Evolutionary conservation across 306 rosid species (phyloP), one percentile per base, ranked within the genome.

Genomic region (Trifolium repens): DNA sequence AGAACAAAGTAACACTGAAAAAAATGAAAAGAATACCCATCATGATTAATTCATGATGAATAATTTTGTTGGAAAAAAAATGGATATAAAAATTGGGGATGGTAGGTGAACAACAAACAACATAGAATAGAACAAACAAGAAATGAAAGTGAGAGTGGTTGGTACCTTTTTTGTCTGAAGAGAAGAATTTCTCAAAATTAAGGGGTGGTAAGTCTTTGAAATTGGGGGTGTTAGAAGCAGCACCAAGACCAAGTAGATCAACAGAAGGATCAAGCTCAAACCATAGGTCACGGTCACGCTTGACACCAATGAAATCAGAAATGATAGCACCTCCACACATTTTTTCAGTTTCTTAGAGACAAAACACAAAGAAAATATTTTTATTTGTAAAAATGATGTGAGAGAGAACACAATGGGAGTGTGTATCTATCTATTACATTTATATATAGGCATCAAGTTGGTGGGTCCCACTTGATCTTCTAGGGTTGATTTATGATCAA

Each of bases 311-410:
- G 82, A 72, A 86, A 78, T 82, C 94, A 2, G 98, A 91, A 60
- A 91, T 91, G 64, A 94, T 91, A 54, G 98, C 96, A 42, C 97
- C 98, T 4, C 98, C 98, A 67, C 98, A 94, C 98, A 94, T 94
- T 3, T 44, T 67, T 6, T 5, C 37, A 67, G 12, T 0, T 66
- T 19, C 15, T 42, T 43, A 40, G 35, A 50, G 9, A 30, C 2
- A 35, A 8, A 52, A 43, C 19, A 2, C n/a, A 9, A 49, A 24
- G 10, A 19, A 19, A 55, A 55, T 50, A 16, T 7, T 52, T 8
- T 46, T 46, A 1, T 13, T 46, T 55, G 32, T 19, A 26, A 55
- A 55, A 55, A 37, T 7, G 8, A 37, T 55, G 61, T 3, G 61
- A 55, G 61, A 54, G 60, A 53, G 11, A 53, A 44, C 50, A 44